A percentile compares a stretch with the other conserved stretches of the same genome.
Conservation (phyloP, 345 rosid species). For the Linum tenue region DNA sequence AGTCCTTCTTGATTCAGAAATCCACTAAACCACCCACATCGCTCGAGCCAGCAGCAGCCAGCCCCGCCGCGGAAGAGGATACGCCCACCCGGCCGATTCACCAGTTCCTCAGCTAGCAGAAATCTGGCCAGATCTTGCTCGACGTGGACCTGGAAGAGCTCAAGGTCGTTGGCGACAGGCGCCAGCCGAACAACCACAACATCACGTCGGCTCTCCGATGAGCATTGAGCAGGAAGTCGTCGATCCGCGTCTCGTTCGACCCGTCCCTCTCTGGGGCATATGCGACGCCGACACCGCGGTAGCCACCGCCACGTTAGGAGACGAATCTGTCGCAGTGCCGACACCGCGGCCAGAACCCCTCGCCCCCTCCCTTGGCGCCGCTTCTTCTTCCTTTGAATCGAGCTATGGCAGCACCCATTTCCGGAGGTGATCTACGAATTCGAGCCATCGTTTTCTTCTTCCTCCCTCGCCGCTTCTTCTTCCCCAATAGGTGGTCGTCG, state of each 20-base stretch:
- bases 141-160: conserved; percentile 65
- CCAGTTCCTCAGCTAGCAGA: conserved; percentile 26
- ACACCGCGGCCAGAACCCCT: too few relatives aligned
- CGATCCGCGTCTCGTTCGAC: conserved; percentile 48
- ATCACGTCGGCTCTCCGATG: conserved; percentile 9
- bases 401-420: too few relatives aligned
- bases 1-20: too few relatives aligned
- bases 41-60: conserved; percentile 11
- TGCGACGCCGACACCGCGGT: conserved; percentile 7
- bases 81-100: conserved; percentile 32
- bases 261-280: conserved; percentile 19
- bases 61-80: conserved; percentile 17
- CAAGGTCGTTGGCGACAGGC: background rate
- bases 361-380: too few relatives aligned
- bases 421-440: too few relatives aligned
- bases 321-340: too few relatives aligned
- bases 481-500: too few relatives aligned
- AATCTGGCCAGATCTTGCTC: conserved; percentile 41
- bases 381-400: too few relatives aligned
- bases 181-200: conserved; percentile 3
- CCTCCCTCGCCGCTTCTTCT: too few relatives aligned
- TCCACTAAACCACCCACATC: too few relatives aligned
- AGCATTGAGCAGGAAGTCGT: conserved; percentile 7
- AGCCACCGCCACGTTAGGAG: too few relatives aligned
- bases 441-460: too few relatives aligned